Base-by-base conservation (phyloP, 2,329 filamentous ascomycete species). In the Pseudocercospora cruenta region DNA sequence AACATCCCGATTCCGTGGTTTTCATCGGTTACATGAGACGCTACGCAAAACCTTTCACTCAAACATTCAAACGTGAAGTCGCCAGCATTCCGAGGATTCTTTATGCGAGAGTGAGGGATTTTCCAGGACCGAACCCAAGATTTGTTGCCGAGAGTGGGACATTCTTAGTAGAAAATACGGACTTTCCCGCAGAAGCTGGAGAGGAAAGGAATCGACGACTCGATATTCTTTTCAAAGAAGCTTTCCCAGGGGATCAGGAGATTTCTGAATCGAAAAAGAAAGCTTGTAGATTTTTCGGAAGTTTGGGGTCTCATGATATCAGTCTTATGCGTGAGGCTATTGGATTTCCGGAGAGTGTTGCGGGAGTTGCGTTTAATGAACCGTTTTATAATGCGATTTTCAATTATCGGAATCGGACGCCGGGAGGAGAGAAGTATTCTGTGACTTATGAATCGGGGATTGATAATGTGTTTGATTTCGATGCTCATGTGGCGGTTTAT, bases 1-100 rank as follows among this genome's bases (percentile, higher is more conserved):
- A 0, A 80, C 81, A 0, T 74, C 77, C 9, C 14, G 21, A 28
- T 12, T 28, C 77, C 4, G 79, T 75, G 31, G 80, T 88, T 1
- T 86, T 90, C 71, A 85, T 90, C 0, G 87, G 86, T 1, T 87
- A 86, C 63, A 88, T 87, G 81, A 79, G 88, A 21, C 81, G 87
- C n/a, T 88, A 88, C 70, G 87, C 88, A 0, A 77, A 83, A 0
- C 81, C 82, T 0, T 88, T 88, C 68, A 75, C 80, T 0, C 80
- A 85, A 24, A 82, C 84, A 0, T 81, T 89, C 47, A 78, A 82
- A 65, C 74, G 78, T 7, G 87, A 90, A 67, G 78, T 90, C 0
- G 82, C 78, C 0, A 76, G 74, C 0, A 81, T 88, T 33, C 81
- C 80, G 0, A 80, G 82, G 57, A 85, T 90, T 12, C 76, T 82